A percentile compares a stretch with the other conserved stretches of the same genome.
Conservation (phyloP, 352 stramenopile species). For the Phytophthora foliorum region DNA sequence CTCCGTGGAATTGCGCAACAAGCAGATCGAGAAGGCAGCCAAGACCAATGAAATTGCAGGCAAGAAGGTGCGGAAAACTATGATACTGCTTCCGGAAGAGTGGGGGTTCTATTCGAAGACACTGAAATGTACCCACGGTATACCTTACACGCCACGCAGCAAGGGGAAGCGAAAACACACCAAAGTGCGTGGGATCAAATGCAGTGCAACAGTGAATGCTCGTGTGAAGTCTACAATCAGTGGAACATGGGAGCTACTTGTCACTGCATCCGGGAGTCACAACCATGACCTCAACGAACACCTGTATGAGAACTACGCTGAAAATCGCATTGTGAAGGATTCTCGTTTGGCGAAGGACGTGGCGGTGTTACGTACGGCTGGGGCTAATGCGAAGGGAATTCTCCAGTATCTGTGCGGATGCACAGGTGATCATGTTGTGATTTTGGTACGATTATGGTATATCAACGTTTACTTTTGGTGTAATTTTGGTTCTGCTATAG, state of each 20-base stretch:
- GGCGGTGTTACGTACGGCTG: conserved; percentile 1
- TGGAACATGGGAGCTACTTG: background rate
- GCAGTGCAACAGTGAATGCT: conserved; percentile 1
- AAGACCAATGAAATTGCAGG: too few relatives aligned
- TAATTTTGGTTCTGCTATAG: background rate
- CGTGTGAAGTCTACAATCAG: background rate
- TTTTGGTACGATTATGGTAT: conserved; percentile 6
- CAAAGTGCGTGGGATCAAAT: conserved; percentile 4
- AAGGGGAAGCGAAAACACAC: too few relatives aligned
- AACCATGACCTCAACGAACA: conserved; percentile 18
- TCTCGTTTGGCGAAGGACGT: background rate
- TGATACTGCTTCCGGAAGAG: background rate
- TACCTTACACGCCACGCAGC: background rate
- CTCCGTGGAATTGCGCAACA: background rate
- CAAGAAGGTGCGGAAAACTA: background rate
- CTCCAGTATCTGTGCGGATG: conserved; percentile 4
- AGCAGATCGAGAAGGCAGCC: background rate
- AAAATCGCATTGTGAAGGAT: conserved; percentile 4
- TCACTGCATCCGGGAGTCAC: background rate
- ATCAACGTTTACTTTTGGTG: background rate
- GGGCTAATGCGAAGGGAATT: background rate
- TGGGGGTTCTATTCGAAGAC: conserved; percentile 3
- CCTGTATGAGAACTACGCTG: background rate
- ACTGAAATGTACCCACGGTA: conserved; percentile 7
- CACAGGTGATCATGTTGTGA: background rate